Base-by-base conservation (phyloP, 2,329 filamentous ascomycete species). In the Trichoderma hamatum region DNA sequence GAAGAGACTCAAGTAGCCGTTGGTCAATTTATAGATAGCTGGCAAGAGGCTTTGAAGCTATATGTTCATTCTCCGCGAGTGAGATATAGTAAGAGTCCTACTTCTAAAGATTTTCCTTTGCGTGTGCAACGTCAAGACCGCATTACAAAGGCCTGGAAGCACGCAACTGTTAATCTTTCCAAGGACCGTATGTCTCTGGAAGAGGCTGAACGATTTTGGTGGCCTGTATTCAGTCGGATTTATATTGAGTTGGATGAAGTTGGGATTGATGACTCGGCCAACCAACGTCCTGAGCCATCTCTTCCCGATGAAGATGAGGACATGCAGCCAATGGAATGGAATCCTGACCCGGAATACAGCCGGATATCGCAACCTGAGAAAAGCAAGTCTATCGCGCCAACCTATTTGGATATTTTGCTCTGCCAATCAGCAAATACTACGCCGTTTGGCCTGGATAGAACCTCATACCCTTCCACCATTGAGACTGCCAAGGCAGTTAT, bases 181-280 rank as follows among this genome's bases (percentile, higher is more conserved):
- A 60, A 61, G 21, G 30, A 5, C 19, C 68, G 68, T 21, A 67
- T 69, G 62, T 61, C 68, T 14, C 9, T 14, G 16, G 68, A 69
- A 55, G 68, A 69, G 10, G 56, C 62, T 2, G 56, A n/a, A 21
- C 55, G 62, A n/a, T 67, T 54, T 39, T 69, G 68, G 68, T 49
- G 24, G 28, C 46, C 62, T 9, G 7, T 34, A 9, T 69, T 69
- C 49, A 2, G 24, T 5, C 19, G 19, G 7, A 43, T 43, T 43
- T n/a, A 4, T 4, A 30, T 56, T 9, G 55, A 52, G 21, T 11
- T 28, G 16, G 3, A 24, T 21, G 63, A 67, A 49, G 34, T 69
- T 55, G 68, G 34, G 13, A 34, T 67, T 49, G 21, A 62, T 43
- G 46, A 58, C 28, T 28, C 16, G 19, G 30, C 13, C 4, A n/a